Conservation (phyloP, 192 early-diverging fungal species). For the Phlyctochytrium planicorne region DNA sequence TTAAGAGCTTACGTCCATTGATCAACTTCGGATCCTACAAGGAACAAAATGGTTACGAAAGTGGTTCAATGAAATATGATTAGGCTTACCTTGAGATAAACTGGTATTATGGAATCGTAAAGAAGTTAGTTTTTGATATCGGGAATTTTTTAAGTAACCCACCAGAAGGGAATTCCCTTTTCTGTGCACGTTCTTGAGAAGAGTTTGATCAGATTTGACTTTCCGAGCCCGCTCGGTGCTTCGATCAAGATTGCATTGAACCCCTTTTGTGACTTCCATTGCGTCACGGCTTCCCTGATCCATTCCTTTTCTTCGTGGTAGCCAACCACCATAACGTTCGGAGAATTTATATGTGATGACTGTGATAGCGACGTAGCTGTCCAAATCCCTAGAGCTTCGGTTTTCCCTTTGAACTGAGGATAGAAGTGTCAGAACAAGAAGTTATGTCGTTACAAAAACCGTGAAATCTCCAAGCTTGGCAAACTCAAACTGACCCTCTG, state of each 20-base stretch:
- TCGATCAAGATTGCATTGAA: not conserved
- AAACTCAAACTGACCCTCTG: not conserved
- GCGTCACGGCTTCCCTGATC: not conserved
- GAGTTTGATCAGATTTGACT: not conserved
- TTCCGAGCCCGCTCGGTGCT: not conserved
- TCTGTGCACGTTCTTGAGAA: not conserved
- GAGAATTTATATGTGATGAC: not conserved
- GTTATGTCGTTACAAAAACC: not conserved
- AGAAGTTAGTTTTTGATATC: not conserved
- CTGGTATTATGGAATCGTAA: not conserved
- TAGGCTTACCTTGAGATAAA: not conserved
- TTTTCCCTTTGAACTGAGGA: conserved; percentile 1
- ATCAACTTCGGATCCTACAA: not conserved
- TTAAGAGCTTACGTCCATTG: not conserved
- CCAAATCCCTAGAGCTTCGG: not conserved
- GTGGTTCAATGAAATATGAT: not conserved
- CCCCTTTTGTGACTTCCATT: not conserved
- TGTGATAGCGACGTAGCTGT: not conserved
- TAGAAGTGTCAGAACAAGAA: not conserved
- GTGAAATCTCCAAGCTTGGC: not conserved
- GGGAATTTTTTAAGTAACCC: not conserved
- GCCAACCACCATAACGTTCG: not conserved
- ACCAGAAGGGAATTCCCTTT: not conserved
- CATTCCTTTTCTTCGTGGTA: not conserved
- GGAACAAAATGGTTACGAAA: not conserved